Evolutionary conservation across 2,329 filamentous ascomycete species (phyloP).

Genomic region (Paramyrothecium sp.): DNA sequence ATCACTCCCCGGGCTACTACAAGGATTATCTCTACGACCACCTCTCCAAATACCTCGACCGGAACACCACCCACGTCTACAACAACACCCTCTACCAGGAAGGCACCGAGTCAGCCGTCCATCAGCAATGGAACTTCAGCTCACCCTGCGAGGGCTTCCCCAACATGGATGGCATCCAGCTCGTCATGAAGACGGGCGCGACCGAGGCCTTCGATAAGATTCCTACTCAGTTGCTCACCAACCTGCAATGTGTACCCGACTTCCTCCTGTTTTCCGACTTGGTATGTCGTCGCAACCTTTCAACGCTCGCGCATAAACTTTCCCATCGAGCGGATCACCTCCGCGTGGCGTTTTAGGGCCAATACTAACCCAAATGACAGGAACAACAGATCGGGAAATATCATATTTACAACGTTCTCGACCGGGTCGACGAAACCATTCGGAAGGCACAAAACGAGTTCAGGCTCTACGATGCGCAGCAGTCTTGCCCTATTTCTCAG

Average conservation of each 20-base stretch:
- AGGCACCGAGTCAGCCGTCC: slow-evolving; percentile 29
- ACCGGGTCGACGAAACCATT: slow-evolving; percentile 34
- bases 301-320: not conserved
- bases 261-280: slow-evolving; percentile 58
- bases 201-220: slow-evolving; percentile 54
- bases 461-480: slow-evolving; percentile 42
- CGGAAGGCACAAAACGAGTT: slow-evolving; percentile 41
- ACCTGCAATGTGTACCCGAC: slow-evolving; percentile 52
- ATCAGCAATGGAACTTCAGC: slow-evolving; percentile 33
- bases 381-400: slow-evolving; percentile 49
- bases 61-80: slow-evolving; percentile 23
- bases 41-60: slow-evolving; percentile 25
- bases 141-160: slow-evolving; percentile 40
- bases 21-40: slow-evolving; percentile 26
- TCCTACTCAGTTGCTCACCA: slow-evolving; percentile 54
- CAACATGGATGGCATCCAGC: slow-evolving; percentile 39
- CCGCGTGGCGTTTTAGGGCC: not conserved
- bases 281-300: slow-evolving; percentile 13
- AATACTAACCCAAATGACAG: slow-evolving; percentile 20
- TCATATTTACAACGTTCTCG: slow-evolving; percentile 39
- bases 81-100: slow-evolving; percentile 38
- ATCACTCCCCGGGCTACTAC: slow-evolving; percentile 20
- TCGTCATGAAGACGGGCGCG: slow-evolving; percentile 60
- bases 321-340: not conserved
- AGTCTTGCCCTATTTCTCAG: slow-evolving; percentile 44